These are phyloP conservation scores for Scleroderma bovista DNA, from an alignment of 768 basidiomycete species.

Conservation along the genomic window DNA sequence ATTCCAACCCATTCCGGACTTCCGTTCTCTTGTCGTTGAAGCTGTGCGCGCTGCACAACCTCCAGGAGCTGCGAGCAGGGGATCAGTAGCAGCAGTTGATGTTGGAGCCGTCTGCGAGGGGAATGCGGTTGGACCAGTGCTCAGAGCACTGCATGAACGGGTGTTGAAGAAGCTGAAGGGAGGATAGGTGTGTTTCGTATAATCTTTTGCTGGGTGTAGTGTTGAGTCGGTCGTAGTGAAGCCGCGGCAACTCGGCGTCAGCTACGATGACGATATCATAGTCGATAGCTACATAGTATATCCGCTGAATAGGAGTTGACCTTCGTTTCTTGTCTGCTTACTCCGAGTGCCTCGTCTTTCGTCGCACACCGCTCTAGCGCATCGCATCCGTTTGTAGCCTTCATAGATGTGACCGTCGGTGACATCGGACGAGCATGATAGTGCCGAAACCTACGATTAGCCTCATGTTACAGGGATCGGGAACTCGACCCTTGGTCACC, in stretches of 20 bases:
- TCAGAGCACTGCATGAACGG: constrained; percentile 45
- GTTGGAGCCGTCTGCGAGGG: constrained; percentile 60
- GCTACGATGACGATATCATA: too few relatives aligned
- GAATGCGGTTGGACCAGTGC: constrained; percentile 39
- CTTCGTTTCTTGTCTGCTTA: too few relatives aligned
- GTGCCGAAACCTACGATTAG: background rate
- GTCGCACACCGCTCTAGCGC: too few relatives aligned
- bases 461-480: too few relatives aligned
- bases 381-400: too few relatives aligned
- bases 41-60: constrained; percentile 36
- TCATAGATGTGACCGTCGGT: too few relatives aligned
- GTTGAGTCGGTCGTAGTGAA: too few relatives aligned
- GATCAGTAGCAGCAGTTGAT: constrained; percentile 51
- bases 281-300: too few relatives aligned
- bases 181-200: constrained; percentile 5
- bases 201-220: background rate
- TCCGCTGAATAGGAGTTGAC: too few relatives aligned
- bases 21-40: constrained; percentile 44
- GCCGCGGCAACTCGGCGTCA: too few relatives aligned
- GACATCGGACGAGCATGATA: background rate
- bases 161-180: constrained; percentile 30
- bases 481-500: background rate
- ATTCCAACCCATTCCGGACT: constrained; percentile 57
- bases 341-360: too few relatives aligned
- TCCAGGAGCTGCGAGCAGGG: constrained; percentile 20